Evolutionary conservation across 1,284 basidiomycete species (phyloP), one percentile per base, ranked within the genome.

Genomic region (Cutaneotrichosporon dermatis): DNA sequence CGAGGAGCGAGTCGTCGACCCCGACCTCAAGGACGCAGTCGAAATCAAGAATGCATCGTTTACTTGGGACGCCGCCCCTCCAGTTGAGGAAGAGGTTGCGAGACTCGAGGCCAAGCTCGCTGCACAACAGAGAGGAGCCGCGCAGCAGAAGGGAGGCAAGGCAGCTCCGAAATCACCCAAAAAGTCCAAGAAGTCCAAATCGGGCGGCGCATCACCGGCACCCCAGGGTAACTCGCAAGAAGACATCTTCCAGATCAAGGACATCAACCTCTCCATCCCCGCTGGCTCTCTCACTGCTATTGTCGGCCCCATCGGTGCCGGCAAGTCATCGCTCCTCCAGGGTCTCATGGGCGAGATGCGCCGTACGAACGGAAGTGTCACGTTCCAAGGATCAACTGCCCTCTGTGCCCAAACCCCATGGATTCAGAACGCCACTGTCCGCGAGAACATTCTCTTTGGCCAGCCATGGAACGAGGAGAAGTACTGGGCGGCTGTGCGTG

Each of bases 371-470:
- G 88, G 88, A 5, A 83, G 76, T 79, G 83, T 87, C 45, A 72
- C 79, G 0, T 86, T 89, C 68, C 84, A 84, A 2, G 86, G 89
- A 4, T 79, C 82, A 0, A 83, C 90, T 1, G 84, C 89, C 0
- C 88, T 90, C 67, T 88, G 88, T 3, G 85, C 87, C 3, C 90
- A 92, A 72, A 81, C 83, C 0, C 82, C 90, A 0, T 92, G 89
- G 88, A 88, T 91, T 66, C 84, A 85, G 77, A 86, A 88, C 69
- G 84, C 85, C 0, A 88, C 86, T 0, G 76, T 90, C 11, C 80
- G 84, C 58, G 82, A 86, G 53, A 95, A 95, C 71, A 86, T 95
- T 55, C 84, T 88, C 57, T 94, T 94, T 69, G 91, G 91, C 42
- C 81, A 85, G 41, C 85, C 86, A 1, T 92, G 87, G 69, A 88